A percentile compares a stretch with the other conserved stretches of the same genome.
phyloP scores from a whole-genome alignment of 2,329 filamentous ascomycete species.

The Trichoderma afroharzianum region DNA sequence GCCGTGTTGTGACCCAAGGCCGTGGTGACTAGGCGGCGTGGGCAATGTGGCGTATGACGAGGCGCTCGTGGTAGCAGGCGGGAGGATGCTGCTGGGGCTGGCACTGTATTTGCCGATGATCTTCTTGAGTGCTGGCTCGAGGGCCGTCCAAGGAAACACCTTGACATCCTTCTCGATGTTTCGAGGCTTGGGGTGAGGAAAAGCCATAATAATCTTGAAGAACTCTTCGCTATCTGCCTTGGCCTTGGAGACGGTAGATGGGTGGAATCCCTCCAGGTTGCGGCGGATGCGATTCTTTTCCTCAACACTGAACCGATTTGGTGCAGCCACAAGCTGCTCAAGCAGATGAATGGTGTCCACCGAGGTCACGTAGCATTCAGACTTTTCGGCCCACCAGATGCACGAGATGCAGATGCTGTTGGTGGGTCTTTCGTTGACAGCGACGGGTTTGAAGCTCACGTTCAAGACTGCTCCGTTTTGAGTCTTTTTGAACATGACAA shows the following conservation, averaged over 20 bases:
- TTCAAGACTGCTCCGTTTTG: constrained; percentile 80
- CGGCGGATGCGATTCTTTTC: constrained; percentile 97
- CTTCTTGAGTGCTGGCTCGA: constrained; percentile 86
- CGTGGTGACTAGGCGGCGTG: constrained; percentile 42
- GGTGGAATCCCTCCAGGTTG: constrained; percentile 91
- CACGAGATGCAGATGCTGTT: constrained; percentile 95
- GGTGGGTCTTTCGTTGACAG: constrained; percentile 71
- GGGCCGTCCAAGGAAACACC: constrained; percentile 93
- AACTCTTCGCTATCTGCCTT: constrained; percentile 93
- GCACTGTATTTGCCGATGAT: constrained; percentile 92
- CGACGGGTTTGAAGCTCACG: constrained; percentile 73
- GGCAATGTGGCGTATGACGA: constrained; percentile 43
- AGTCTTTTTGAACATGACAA: constrained; percentile 82
- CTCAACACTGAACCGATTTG: constrained; percentile 83
- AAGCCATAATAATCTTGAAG: constrained; percentile 98
- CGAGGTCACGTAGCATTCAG: constrained; percentile 89
- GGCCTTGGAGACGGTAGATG: constrained; percentile 87
- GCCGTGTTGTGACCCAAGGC: constrained; percentile 30
- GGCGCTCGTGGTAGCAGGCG: constrained; percentile 37
- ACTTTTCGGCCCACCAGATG: constrained; percentile 93
- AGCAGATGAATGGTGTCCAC: constrained; percentile 96
- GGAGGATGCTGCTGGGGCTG: constrained; percentile 40
- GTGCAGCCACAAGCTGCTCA: constrained; percentile 76
- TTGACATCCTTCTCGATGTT: constrained; percentile 99
- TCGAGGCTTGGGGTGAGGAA: constrained; percentile 88